A percentile compares a stretch with the other conserved stretches of the same genome.
phyloP scores from a whole-genome alignment of 2,329 filamentous ascomycete species.

The Tolypocladium tundrense region DNA sequence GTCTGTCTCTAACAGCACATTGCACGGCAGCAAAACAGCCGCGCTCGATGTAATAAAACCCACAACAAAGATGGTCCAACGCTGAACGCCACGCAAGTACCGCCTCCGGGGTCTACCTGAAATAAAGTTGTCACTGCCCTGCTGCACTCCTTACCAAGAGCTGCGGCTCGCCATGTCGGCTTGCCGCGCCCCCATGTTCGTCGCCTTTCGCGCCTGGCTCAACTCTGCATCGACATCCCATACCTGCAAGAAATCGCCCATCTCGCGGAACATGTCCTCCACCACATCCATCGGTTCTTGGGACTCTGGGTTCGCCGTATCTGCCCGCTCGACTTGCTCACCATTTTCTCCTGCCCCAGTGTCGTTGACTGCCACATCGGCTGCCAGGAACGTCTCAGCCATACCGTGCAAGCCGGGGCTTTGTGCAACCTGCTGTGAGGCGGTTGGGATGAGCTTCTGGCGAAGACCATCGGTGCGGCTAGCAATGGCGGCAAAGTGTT shows the following conservation, averaged over 20 bases:
- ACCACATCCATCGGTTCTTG: conserved; percentile 24
- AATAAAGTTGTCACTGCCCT: neutral
- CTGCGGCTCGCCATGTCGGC: conserved; percentile 8
- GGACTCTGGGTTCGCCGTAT: conserved; percentile 5
- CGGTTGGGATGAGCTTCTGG: conserved; percentile 28
- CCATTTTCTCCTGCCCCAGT: neutral
- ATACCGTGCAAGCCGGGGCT: conserved; percentile 15
- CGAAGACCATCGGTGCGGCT: conserved; percentile 19
- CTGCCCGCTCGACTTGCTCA: neutral
- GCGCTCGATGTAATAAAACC: neutral
- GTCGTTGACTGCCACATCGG: conserved; percentile 8
- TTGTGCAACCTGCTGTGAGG: conserved; percentile 23
- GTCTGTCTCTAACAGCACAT: neutral
- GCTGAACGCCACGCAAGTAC: neutral
- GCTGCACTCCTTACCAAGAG: conserved; percentile 11
- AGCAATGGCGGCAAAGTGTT: conserved; percentile 38
- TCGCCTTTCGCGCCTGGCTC: conserved; percentile 14
- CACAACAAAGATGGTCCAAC: no score
- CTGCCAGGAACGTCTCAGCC: conserved; percentile 13
- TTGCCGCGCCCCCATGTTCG: conserved; percentile 4
- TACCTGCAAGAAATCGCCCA: conserved; percentile 22
- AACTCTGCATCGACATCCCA: conserved; percentile 27
- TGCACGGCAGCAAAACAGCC: neutral
- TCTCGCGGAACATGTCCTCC: conserved; percentile 25
- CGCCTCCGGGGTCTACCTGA: no score